Conservation (phyloP, 1,284 basidiomycete genomes). For the Taiwanofungus camphoratus region DNA sequence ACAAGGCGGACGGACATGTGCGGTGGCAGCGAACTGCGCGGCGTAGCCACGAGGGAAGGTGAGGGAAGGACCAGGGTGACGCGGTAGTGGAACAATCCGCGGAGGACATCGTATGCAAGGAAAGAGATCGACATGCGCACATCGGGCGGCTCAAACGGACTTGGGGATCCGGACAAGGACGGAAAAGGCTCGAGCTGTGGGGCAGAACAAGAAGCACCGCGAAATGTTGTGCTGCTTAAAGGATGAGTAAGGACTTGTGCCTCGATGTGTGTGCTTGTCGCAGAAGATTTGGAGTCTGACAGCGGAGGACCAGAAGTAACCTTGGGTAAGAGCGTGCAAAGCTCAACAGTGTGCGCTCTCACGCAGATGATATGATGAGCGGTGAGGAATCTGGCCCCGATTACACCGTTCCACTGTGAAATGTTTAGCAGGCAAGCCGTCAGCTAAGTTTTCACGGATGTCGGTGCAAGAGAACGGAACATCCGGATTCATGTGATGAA, state of each 20-base stretch:
- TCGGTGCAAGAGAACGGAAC: not conserved
- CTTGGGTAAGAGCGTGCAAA: constrained; percentile 33
- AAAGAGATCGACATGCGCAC: constrained; percentile 28
- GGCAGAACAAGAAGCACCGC: constrained; percentile 36
- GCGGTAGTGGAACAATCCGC: constrained; percentile 45
- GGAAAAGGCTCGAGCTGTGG: not conserved
- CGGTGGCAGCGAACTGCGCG: constrained; percentile 13
- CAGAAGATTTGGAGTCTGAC: too few species aligned
- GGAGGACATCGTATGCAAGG: constrained; percentile 46
- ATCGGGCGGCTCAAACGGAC: not conserved
- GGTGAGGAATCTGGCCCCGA: constrained; percentile 41
- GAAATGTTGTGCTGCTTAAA: constrained; percentile 37
- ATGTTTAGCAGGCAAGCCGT: too few species aligned
- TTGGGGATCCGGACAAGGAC: not conserved
- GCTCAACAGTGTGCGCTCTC: constrained; percentile 43
- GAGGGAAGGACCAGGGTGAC: constrained; percentile 23
- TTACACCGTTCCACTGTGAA: constrained; percentile 49
- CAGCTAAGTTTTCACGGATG: too few species aligned
- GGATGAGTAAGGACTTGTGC: constrained; percentile 5
- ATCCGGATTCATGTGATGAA: not conserved
- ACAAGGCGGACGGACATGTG: constrained; percentile 28
- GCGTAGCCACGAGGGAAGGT: not conserved
- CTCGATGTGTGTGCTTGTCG: not conserved
- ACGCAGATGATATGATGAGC: constrained; percentile 42
- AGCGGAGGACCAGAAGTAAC: too few species aligned